A percentile compares a stretch with the other conserved stretches of the same genome.
These are phyloP conservation scores for Gonium pectorale DNA, from an alignment of 139 green algal species.

Conservation along the genomic window DNA sequence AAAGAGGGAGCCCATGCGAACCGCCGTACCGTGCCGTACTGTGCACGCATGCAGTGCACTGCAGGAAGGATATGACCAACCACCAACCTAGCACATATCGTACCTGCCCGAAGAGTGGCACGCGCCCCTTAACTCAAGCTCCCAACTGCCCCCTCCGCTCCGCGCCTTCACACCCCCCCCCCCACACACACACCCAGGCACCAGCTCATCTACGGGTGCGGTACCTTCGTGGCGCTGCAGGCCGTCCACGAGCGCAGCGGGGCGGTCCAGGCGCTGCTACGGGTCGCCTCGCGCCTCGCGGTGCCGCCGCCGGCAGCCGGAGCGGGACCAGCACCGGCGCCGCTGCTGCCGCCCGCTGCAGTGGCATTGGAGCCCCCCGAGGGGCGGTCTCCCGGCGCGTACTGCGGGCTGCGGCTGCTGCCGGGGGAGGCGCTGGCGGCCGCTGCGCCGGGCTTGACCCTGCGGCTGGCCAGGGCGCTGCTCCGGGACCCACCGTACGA, in stretches of 20 bases:
- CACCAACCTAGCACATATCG: no score
- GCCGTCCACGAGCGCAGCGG: constrained; percentile 13
- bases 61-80: no score
- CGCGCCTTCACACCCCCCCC: no score
- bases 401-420: constrained; percentile 61
- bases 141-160: no score
- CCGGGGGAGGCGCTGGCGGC: constrained; percentile 46
- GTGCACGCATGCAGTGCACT: no score
- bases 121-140: no score
- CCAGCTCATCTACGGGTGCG: constrained; percentile 71
- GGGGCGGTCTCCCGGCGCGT: constrained; percentile 18
- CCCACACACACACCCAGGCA: constrained; percentile 16
- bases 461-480: constrained; percentile 43
- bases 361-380: constrained; percentile 1
- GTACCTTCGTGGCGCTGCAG: constrained; percentile 27
- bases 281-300: constrained; percentile 6
- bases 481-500: constrained; percentile 51
- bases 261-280: constrained; percentile 57
- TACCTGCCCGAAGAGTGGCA: no score
- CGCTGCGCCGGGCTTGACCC: not conserved
- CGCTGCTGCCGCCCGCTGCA: not conserved
- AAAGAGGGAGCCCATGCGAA: no score
- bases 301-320: no score
- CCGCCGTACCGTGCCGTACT: no score
- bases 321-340: not conserved